phyloP scores from a whole-genome alignment of 352 stramenopile genomes.

The Phytopythium chamaehyphon region DNA sequence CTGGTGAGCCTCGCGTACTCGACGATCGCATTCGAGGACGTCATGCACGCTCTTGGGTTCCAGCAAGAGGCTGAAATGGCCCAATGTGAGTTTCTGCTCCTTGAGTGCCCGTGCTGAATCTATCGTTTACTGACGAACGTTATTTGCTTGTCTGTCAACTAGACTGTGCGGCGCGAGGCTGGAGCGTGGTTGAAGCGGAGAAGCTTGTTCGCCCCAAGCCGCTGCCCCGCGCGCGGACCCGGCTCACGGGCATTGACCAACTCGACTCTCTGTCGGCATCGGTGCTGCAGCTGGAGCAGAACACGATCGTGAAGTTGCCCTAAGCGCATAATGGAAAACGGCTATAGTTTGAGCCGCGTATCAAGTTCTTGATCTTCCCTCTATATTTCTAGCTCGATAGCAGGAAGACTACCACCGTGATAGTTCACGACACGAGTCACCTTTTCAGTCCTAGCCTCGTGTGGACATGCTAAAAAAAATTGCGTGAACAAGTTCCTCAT shows the following conservation, averaged over 20 bases:
- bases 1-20: conserved; percentile 64
- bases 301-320: conserved; percentile 53
- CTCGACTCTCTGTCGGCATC: conserved; percentile 62
- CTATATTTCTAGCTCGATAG: no score
- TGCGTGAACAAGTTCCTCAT: no score
- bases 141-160: no score
- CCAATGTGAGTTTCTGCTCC: conserved; percentile 31
- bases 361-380: no score
- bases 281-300: conserved; percentile 72
- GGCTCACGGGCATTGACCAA: conserved; percentile 40
- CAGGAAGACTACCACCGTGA: no score
- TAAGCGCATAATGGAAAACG: no score
- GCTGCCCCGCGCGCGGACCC: conserved; percentile 13
- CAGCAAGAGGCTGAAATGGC: conserved; percentile 30
- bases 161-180: conserved; percentile 53
- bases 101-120: no score
- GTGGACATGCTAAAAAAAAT: no score
- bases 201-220: conserved; percentile 48
- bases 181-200: conserved; percentile 31
- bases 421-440: no score
- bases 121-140: no score
- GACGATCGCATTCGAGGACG: conserved; percentile 46
- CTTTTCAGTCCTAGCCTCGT: no score
- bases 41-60: conserved; percentile 44
- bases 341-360: no score